These are phyloP conservation scores for Phyllosticta citriasiana DNA, from an alignment of 2,329 filamentous ascomycete genomes.

Conservation along the genomic window DNA sequence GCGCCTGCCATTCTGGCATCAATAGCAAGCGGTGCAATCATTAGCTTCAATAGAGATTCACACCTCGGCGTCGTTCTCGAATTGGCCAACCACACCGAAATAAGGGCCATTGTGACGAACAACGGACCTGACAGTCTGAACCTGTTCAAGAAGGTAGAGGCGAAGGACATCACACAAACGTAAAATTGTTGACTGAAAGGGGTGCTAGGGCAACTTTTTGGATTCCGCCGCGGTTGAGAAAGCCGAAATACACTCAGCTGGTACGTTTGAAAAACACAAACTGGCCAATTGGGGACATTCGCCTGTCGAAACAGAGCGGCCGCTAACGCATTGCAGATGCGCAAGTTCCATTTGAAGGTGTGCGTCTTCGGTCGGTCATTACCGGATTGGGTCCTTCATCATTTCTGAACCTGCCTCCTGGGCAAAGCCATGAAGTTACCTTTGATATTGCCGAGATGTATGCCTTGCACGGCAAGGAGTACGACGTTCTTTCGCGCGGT, in stretches of 20 bases:
- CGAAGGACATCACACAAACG: background rate
- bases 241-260: constrained; percentile 39
- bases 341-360: constrained; percentile 42
- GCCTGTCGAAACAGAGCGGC: background rate
- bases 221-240: constrained; percentile 46
- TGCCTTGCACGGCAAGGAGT: constrained; percentile 44
- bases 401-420: constrained; percentile 40
- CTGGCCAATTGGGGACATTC: background rate
- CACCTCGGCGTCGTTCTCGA: constrained; percentile 5
- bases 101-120: constrained; percentile 47
- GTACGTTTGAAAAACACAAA: constrained; percentile 24
- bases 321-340: constrained; percentile 21
- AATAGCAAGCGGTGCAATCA: background rate
- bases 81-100: constrained; percentile 40
- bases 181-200: background rate
- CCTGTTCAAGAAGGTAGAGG: constrained; percentile 35
- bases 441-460: constrained; percentile 49
- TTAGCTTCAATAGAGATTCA: constrained; percentile 3
- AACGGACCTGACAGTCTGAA: constrained; percentile 40
- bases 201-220: constrained; percentile 36
- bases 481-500: constrained; percentile 47
- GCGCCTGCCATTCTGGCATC: background rate
- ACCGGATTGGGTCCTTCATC: constrained; percentile 38
- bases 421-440: constrained; percentile 41
- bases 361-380: constrained; percentile 39